These are phyloP conservation scores for Pythium sukuiense DNA, from an alignment of 352 stramenopile genomes.

Conservation along the genomic window DNA sequence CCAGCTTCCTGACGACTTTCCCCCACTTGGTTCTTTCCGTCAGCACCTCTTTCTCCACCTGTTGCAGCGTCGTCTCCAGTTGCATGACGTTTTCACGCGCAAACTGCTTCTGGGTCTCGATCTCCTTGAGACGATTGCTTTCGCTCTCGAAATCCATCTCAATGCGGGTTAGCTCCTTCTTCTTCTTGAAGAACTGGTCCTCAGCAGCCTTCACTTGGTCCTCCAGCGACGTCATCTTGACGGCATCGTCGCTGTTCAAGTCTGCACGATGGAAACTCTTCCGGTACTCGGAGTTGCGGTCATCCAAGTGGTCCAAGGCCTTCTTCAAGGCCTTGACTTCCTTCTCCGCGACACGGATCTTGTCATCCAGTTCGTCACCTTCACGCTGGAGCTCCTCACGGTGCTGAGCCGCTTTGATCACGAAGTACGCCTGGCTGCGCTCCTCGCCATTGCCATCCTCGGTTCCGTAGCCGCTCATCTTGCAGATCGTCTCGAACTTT, in stretches of 20 bases:
- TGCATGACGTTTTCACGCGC: constrained; percentile 61
- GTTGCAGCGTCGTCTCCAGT: constrained; percentile 51
- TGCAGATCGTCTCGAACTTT: constrained; percentile 93
- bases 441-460: constrained; percentile 76
- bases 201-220: constrained; percentile 85
- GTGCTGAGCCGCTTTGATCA: constrained; percentile 95
- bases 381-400: constrained; percentile 95
- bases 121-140: constrained; percentile 57
- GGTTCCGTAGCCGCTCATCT: constrained; percentile 63
- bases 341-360: constrained; percentile 91
- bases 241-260: constrained; percentile 77
- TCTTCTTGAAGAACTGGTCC: constrained; percentile 91
- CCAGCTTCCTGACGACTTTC: constrained; percentile 74
- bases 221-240: constrained; percentile 87
- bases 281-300: constrained; percentile 93
- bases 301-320: constrained; percentile 91
- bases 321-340: constrained; percentile 93
- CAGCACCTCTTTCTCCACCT: constrained; percentile 75
- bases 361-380: constrained; percentile 94
- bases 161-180: constrained; percentile 93
- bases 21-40: constrained; percentile 62
- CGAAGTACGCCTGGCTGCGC: constrained; percentile 93
- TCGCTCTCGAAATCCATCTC: constrained; percentile 85
- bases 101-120: constrained; percentile 71
- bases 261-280: constrained; percentile 93